Base-by-base conservation (phyloP, 805 yeast genomes). In the Tanozyma kutaoensis region DNA sequence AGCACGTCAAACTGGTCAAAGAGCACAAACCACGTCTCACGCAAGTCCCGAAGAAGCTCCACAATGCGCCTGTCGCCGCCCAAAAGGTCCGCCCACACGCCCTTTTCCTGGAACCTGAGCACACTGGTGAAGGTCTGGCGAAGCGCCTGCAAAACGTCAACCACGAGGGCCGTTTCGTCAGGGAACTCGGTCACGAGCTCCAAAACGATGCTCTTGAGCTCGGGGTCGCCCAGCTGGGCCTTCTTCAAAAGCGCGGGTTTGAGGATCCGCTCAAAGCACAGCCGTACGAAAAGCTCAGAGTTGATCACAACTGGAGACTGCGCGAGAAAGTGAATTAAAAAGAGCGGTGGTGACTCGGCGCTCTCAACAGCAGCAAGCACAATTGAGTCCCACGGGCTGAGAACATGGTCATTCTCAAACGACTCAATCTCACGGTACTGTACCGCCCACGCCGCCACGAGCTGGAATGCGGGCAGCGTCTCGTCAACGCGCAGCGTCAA, bases 341-440 rank as follows among this genome's bases (percentile, higher is more conserved):
- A n/a, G n/a, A n/a, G n/a, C n/a, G n/a, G n/a, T n/a, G n/a, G n/a
- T n/a, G n/a, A n/a, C n/a, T n/a, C n/a, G n/a, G n/a, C n/a, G n/a
- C n/a, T n/a, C n/a, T n/a, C n/a, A n/a, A n/a, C n/a, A n/a, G n/a
- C n/a, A n/a, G n/a, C 26, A 16, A 33, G 13, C 8, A 34, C 22
- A 23, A 36, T 12, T 5, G 36, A 27, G 22, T 36, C 39, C 39
- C 39, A 36, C 4, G 24, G 24, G n/a, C 29, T 36, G 8, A 36
- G 27, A 5, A n/a, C 26, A 13, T 15, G 11, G 7, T 22, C 18
- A 15, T 20, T 20, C 5, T 16, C 14, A 3, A 14, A 20, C 4
- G 12, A 13, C 9, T 17, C 20, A 9, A 34, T 15, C 7, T 14
- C 20, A 12, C 35, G 24, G 23, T 23, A 34, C 6, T 29, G 25